Base-by-base conservation (phyloP, 164 flowering plant species). In the Macadamia tetraphylla region DNA sequence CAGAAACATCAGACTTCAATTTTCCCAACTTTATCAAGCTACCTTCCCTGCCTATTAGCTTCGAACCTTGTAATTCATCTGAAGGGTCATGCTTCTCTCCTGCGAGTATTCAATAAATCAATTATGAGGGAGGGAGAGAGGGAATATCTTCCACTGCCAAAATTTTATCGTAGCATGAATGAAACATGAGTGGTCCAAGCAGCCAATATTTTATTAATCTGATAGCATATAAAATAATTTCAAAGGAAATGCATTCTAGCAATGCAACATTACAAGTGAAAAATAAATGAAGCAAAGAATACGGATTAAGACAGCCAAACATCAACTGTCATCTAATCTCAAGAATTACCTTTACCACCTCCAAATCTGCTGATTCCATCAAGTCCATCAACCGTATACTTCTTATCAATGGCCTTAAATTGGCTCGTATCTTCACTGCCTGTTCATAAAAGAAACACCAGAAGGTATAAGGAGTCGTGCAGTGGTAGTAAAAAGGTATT, bases 21-120 rank as follows among this genome's bases (percentile, higher is more conserved):
- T 81, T 89, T 51, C 85, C 88, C 44, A 86, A 66, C 75, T 84
- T 91, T 67, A 82, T 71, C 55, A 77, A 69, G 74, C 77, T 79
- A 40, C 84, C 72, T 65, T 81, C 92, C 65, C 76, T 85, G 30
- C 75, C 82, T 60, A 69, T 74, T 60, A 65, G 58, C 60, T 78
- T 85, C 53, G 75, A 68, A 67, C 76, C 75, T 68, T 76, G 76
- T 67, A 66, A 49, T 29, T 76, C 80, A 15, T 74, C 72, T 57
- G 75, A 18, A 56, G 31, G 40, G 70, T 80, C 83, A 62, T 55
- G 57, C 68, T 62, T 78, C 52, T 73, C 84, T 57, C 82, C 87
- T 86, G 83, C 76, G 77, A 64, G 65, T 64, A 40, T 6, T 17
- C 13, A 11, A 62, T 42, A 14, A 29, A 8, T 42, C 32, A 43